phyloP scores from a whole-genome alignment of 2,329 filamentous ascomycete species.

The Dendrostoma leiphaemia region DNA sequence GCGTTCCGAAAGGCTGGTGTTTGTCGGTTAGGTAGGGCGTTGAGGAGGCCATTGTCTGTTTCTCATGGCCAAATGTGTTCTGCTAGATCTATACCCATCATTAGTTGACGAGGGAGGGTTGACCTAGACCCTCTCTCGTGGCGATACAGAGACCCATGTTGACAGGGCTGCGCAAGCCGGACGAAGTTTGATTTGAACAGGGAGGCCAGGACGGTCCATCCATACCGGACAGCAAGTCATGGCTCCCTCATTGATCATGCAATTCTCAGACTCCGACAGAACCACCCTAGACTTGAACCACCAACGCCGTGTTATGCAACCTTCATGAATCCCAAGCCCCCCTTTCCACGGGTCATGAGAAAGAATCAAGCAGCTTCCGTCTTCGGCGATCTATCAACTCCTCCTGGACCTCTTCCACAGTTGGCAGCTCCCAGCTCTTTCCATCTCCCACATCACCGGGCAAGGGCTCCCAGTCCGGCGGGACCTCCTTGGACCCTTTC shows the following conservation, averaged over 20 bases:
- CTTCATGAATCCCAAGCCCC: background rate
- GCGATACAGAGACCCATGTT: background rate
- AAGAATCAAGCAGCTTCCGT: slow-evolving; percentile 79
- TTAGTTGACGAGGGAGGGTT: background rate
- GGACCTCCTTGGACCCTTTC: slow-evolving; percentile 43
- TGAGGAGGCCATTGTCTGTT: background rate
- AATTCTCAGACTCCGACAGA: no score
- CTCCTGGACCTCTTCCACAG: slow-evolving; percentile 87
- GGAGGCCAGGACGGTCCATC: no score
- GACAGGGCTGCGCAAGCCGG: background rate
- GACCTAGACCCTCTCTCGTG: background rate
- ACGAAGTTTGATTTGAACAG: background rate
- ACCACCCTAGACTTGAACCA: no score
- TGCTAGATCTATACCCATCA: background rate
- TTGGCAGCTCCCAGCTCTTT: slow-evolving; percentile 77
- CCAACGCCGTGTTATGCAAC: slow-evolving; percentile 16
- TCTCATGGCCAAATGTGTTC: background rate
- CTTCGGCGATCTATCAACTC: slow-evolving; percentile 86
- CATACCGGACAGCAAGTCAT: background rate
- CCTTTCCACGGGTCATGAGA: slow-evolving; percentile 37
- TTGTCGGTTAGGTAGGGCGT: background rate
- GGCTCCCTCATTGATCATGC: background rate
- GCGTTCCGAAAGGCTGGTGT: slow-evolving; percentile 2
- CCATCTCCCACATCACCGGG: slow-evolving; percentile 88
- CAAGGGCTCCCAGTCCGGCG: slow-evolving; percentile 76